Percentiles rank a stretch among this genome's conserved stretches.
Evolutionary conservation across 345 rosid genomes (phyloP).

Genomic region (Psidium friedrichsthalianum): DNA sequence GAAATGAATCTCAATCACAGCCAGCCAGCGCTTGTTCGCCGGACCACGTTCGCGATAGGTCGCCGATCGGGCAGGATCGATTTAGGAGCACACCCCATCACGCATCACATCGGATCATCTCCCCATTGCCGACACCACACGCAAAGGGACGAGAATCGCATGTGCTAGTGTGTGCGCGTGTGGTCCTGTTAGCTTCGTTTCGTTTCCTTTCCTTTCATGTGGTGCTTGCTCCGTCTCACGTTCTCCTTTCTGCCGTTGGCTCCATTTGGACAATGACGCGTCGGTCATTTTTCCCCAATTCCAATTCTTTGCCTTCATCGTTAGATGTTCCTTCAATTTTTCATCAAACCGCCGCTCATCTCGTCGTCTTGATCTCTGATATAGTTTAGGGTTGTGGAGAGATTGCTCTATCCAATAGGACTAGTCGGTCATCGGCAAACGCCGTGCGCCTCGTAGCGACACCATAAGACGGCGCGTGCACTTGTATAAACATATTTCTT

Average conservation of each 20-base stretch:
- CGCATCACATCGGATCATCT: background rate
- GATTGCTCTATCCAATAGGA: background rate
- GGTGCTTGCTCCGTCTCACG: background rate
- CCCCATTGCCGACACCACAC: background rate
- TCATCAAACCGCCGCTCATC: background rate
- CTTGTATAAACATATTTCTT: background rate
- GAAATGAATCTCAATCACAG: background rate
- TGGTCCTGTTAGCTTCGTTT: background rate
- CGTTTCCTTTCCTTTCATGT: background rate
- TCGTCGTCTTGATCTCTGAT: background rate
- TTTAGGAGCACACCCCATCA: background rate
- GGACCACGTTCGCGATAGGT: background rate
- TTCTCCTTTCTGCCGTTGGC: background rate
- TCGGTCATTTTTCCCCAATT: background rate
- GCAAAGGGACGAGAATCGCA: background rate
- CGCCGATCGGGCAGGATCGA: background rate
- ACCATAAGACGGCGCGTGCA: background rate
- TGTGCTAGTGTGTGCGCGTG: background rate
- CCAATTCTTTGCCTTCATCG: background rate
- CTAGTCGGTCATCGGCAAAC: background rate
- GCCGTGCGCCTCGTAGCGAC: background rate
- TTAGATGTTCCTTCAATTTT: background rate
- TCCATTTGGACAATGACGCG: background rate
- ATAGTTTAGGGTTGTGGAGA: background rate
- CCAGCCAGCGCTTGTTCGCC: background rate